phyloP scores from a whole-genome alignment of 179 eudicot species.

The Drosera spatulata region DNA sequence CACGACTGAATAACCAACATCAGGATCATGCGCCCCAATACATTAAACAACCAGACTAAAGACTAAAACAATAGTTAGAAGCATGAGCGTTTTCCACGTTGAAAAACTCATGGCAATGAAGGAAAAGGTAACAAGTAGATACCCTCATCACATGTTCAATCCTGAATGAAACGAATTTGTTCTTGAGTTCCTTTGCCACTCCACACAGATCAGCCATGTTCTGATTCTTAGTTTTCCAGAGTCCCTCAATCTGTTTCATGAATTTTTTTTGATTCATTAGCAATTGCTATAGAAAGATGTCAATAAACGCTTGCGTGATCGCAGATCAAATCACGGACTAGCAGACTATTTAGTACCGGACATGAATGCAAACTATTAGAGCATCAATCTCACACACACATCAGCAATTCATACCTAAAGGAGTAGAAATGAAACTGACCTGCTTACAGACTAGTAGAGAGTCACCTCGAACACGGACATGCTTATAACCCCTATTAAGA shows the following conservation, averaged over 20 bases:
- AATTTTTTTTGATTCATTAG: not conserved
- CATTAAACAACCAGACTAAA: not conserved
- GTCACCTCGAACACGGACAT: constrained; percentile 65
- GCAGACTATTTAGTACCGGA: too few species aligned
- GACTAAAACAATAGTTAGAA: not conserved
- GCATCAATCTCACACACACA: too few species aligned
- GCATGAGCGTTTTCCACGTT: not conserved
- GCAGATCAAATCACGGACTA: not conserved
- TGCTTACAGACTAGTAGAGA: constrained; percentile 83
- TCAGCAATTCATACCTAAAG: too few species aligned
- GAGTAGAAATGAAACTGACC: constrained; percentile 20
- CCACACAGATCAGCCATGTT: constrained; percentile 78
- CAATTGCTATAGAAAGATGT: not conserved
- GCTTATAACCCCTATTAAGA: constrained; percentile 55
- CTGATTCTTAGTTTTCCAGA: constrained; percentile 65
- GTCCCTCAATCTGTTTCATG: constrained; percentile 56
- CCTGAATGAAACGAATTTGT: constrained; percentile 54
- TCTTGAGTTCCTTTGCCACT: constrained; percentile 59
- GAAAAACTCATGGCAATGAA: not conserved
- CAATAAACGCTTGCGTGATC: not conserved
- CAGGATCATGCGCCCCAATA: not conserved
- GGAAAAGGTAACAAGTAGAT: constrained; percentile 3
- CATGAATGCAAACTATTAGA: too few species aligned
- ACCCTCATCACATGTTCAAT: constrained; percentile 70
- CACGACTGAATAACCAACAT: not conserved